Conservation (phyloP, 495 filamentous ascomycete genomes). For the Neurospora intermedia region DNA sequence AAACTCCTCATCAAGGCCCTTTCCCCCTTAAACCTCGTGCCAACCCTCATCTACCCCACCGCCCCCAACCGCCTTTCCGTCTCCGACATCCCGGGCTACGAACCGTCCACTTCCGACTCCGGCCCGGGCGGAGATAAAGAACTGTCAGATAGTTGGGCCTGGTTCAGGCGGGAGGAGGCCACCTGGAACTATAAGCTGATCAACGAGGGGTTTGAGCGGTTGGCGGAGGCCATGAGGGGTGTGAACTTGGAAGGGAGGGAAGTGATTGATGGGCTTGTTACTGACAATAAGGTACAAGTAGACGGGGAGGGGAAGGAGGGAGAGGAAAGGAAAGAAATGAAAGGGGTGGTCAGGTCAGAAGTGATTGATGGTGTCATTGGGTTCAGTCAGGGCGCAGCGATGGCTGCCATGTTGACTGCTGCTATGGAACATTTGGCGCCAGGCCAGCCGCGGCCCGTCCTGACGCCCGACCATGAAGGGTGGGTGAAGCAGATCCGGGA, state of each 20-base stretch:
- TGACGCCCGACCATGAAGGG: conserved; percentile 9
- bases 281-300: background rate
- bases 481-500: conserved; percentile 29
- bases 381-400: conserved; percentile 60
- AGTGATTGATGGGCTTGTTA: background rate
- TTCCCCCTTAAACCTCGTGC: conserved; percentile 41
- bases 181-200: conserved; percentile 53
- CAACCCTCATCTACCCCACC: conserved; percentile 52
- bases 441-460: conserved; percentile 9
- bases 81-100: conserved; percentile 63
- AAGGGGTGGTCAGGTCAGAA: conserved; percentile 32
- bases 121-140: conserved; percentile 19
- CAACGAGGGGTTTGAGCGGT: conserved; percentile 45
- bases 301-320: background rate
- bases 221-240: conserved; percentile 45
- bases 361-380: conserved; percentile 64
- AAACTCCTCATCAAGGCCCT: conserved; percentile 71
- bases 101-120: conserved; percentile 23
- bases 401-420: conserved; percentile 48
- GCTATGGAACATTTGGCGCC: conserved; percentile 46
- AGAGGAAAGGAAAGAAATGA: background rate
- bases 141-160: conserved; percentile 60
- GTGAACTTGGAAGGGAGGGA: background rate
- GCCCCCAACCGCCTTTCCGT: conserved; percentile 48
- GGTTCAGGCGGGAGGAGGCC: conserved; percentile 65